These are phyloP conservation scores for Neurospora terricola DNA, from an alignment of 495 filamentous ascomycete genomes.

Conservation along the genomic window DNA sequence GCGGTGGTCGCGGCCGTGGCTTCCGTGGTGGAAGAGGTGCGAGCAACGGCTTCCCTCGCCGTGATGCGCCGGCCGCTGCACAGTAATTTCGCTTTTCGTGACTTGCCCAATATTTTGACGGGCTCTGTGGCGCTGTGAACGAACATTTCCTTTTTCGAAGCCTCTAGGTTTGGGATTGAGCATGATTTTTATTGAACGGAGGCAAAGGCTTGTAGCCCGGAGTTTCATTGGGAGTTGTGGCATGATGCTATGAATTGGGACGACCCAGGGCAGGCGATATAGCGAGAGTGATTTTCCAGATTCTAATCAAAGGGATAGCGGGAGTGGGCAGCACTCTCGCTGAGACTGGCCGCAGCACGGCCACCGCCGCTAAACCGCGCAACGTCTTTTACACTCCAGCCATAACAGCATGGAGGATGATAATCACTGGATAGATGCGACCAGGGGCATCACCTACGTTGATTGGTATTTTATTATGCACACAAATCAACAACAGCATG, in stretches of 20 bases:
- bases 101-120: background rate
- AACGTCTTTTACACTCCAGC: background rate
- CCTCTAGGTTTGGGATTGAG: conserved; percentile 7
- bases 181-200: conserved; percentile 5
- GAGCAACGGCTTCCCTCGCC: conserved; percentile 21
- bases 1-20: conserved; percentile 49
- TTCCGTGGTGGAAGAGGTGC: conserved; percentile 36
- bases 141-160: conserved; percentile 6
- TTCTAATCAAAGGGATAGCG: conserved; percentile 3
- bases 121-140: conserved; percentile 5
- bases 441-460: background rate
- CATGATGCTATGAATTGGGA: conserved; percentile 13
- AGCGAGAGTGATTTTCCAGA: conserved; percentile 2
- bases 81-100: conserved; percentile 15
- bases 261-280: background rate
- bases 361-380: background rate
- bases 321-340: background rate
- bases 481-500: background rate
- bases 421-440: conserved; percentile 7
- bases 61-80: conserved; percentile 11
- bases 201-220: conserved; percentile 7
- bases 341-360: background rate
- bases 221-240: conserved; percentile 8
- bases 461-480: background rate
- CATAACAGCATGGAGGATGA: background rate